Percentiles rank a stretch among this genome's conserved stretches.
phyloP scores from a whole-genome alignment of 805 yeast species.

The Cyberlindnera sargentensis region DNA sequence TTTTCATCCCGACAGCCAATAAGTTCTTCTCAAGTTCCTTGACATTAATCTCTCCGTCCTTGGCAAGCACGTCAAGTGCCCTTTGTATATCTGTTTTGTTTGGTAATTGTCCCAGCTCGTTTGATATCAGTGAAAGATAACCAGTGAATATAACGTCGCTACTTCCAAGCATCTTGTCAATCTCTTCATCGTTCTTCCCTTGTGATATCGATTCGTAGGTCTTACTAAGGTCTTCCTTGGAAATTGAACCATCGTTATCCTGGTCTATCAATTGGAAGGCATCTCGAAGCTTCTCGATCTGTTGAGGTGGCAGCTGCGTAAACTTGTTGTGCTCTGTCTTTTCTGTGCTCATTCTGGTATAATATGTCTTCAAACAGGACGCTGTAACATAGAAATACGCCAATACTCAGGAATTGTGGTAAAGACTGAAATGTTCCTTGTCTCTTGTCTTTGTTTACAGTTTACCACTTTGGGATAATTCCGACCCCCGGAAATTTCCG shows the following conservation, averaged over 20 bases:
- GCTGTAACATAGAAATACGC: too few species aligned
- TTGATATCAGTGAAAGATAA: constrained; percentile 57
- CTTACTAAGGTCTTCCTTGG: constrained; percentile 46
- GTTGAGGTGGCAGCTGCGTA: constrained; percentile 48
- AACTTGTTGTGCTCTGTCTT: constrained; percentile 4
- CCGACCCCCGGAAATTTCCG: background rate
- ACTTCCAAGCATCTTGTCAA: constrained; percentile 38
- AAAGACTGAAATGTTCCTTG: too few species aligned
- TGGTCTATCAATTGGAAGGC: constrained; percentile 78
- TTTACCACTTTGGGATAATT: too few species aligned
- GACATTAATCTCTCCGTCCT: constrained; percentile 39
- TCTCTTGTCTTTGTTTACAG: too few species aligned
- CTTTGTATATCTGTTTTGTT: constrained; percentile 44
- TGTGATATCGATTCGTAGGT: constrained; percentile 49
- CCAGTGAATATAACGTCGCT: constrained; percentile 42
- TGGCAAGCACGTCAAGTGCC: constrained; percentile 50
- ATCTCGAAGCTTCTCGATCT: constrained; percentile 60
- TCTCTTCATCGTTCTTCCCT: constrained; percentile 31
- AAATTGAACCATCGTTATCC: constrained; percentile 65
- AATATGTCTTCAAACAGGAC: background rate
- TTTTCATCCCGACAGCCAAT: constrained; percentile 33
- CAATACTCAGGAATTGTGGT: too few species aligned
- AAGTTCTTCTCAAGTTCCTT: constrained; percentile 44
- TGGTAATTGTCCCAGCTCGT: constrained; percentile 43
- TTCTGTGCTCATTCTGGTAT: background rate